These are phyloP conservation scores for Geotrichum aggregatum DNA, from an alignment of 1,139 yeast genomes.

Conservation along the genomic window DNA sequence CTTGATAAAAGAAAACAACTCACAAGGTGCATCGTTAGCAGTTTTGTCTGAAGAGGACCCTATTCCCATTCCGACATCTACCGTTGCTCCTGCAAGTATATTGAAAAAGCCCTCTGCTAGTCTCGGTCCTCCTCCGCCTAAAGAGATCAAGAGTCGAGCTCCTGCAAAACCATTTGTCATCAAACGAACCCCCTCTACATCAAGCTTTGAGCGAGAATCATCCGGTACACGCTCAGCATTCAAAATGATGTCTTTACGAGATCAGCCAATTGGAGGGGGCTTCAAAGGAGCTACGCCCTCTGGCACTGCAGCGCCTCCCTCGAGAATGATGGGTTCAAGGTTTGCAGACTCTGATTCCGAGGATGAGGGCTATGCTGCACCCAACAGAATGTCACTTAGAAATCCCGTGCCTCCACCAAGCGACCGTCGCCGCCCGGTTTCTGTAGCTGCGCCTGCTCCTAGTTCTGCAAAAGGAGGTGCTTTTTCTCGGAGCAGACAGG, in stretches of 20 bases:
- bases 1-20: no score
- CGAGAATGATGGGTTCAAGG: conserved; percentile 33
- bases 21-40: no score
- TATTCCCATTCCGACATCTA: no score
- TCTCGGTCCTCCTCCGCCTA: not conserved
- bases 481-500: no score
- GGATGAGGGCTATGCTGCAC: conserved; percentile 25
- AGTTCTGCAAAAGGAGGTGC: no score
- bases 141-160: not conserved
- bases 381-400: not conserved
- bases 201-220: conserved; percentile 23
- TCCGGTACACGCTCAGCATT: conserved; percentile 20
- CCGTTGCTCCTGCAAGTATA: conserved; percentile 1
- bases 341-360: conserved; percentile 39
- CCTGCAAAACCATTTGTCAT: conserved; percentile 7
- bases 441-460: conserved; percentile 2
- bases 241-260: conserved; percentile 27
- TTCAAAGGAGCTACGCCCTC: conserved; percentile 10
- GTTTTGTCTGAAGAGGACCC: no score
- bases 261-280: conserved; percentile 7
- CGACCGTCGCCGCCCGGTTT: not conserved
- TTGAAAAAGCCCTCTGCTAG: not conserved
- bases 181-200: conserved; percentile 24
- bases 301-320: conserved; percentile 13
- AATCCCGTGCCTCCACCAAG: not conserved